Base-by-base conservation (phyloP, 768 basidiomycete species). In the Hericium coralloides region DNA sequence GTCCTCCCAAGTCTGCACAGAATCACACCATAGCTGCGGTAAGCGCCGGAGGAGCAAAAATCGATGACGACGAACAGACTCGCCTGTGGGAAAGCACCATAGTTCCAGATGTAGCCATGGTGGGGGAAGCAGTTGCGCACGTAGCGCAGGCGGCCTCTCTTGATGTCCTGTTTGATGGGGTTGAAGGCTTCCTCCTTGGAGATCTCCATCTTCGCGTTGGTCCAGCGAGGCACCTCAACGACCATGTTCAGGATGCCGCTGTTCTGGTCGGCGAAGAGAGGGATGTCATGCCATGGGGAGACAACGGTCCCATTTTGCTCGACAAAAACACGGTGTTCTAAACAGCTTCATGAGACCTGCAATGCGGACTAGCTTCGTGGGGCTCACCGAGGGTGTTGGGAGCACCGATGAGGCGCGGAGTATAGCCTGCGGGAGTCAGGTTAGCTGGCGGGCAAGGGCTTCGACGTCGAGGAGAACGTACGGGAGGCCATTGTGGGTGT, bases 71-170 rank as follows among this genome's bases (percentile, higher is more conserved):
- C 15, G 23, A n/a, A 12, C 4, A 43, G 10, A 67, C 83, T 50
- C 56, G 87, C 93, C 83, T 95, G 93, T 60, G 95, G 95, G 84
- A 99, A 97, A 58, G 95, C 94, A 67, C 95, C 95, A 69, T 99
- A 99, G 81, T 99, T 99, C 97, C 97, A 99, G 79, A 99, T 94
- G 80, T 98, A 95, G 38, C 97, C 95, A 70, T 98, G 95, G 79
- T 99, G 97, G 65, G 97, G 97, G 89, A 99, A 99, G 75, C 97
- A 98, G 82, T 98, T 98, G 76, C 97, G 88, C 64, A 99, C 97
- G 74, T 80, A 98, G 66, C 97, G 90, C 72, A 98, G 76, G 68
- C 89, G 91, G 67, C 92, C 92, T 76, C 92, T 93, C 78, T 97
- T 98, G 73, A 90, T 87, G 72, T 98, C 95, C 77, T 99, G 97